Percentiles rank a stretch among this genome's conserved stretches.
Conservation (phyloP, 495 filamentous ascomycete species). For the Collariella sp. region DNA sequence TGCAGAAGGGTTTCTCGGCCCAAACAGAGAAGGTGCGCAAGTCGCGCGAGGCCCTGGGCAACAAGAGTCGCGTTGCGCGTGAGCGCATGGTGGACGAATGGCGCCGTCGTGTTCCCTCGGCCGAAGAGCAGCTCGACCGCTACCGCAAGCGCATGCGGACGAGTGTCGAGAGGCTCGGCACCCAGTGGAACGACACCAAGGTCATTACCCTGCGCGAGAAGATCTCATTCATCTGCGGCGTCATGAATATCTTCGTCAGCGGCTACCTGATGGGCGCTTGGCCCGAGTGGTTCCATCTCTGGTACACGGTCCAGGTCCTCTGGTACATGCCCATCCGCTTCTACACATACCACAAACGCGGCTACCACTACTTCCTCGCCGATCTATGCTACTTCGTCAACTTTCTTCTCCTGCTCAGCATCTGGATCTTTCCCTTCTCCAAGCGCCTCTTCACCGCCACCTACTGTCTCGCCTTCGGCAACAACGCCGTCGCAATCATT, state of each 20-base stretch:
- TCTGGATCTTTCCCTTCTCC: constrained; percentile 87
- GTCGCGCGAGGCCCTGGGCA: constrained; percentile 64
- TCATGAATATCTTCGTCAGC: constrained; percentile 93
- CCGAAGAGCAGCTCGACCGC: constrained; percentile 86
- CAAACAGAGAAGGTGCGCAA: constrained; percentile 78
- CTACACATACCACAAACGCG: constrained; percentile 79
- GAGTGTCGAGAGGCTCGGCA: constrained; percentile 77
- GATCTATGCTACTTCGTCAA: constrained; percentile 99
- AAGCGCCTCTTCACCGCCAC: constrained; percentile 89
- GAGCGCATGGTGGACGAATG: constrained; percentile 82
- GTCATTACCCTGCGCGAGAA: constrained; percentile 87
- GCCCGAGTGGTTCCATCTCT: constrained; percentile 80
- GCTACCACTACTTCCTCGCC: constrained; percentile 95
- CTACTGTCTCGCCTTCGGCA: constrained; percentile 87
- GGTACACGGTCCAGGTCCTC: constrained; percentile 77
- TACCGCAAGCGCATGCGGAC: constrained; percentile 79
- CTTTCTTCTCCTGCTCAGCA: constrained; percentile 65
- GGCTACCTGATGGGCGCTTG: constrained; percentile 84
- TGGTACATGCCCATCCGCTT: constrained; percentile 97
- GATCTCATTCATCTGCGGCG: constrained; percentile 87
- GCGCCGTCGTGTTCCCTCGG: constrained; percentile 69
- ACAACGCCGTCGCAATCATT: constrained; percentile 95
- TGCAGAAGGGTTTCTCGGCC: constrained; percentile 67
- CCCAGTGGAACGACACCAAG: constrained; percentile 80
- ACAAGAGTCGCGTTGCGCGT: constrained; percentile 38